Conservation (phyloP, 306 rosid species). For the Acacia confusa region DNA sequence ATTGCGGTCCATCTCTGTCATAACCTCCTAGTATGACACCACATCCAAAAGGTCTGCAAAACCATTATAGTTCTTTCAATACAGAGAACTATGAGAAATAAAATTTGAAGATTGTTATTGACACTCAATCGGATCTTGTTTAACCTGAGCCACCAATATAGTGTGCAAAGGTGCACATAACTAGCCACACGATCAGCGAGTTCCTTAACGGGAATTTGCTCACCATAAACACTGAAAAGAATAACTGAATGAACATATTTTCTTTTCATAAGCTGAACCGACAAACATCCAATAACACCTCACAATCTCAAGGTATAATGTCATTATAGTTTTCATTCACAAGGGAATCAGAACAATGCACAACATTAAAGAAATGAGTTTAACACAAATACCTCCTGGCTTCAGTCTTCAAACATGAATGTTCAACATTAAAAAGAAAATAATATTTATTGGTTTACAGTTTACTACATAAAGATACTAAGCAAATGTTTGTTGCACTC, state of each 20-base stretch:
- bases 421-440: background rate
- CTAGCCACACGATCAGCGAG: conserved; percentile 97
- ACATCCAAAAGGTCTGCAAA: conserved; percentile 94
- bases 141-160: conserved; percentile 99
- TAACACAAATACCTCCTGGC: background rate
- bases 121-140: conserved; percentile 15
- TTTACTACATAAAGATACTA: background rate
- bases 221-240: conserved; percentile 76
- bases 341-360: conserved; percentile 9
- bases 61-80: conserved; percentile 22
- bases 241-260: conserved; percentile 23
- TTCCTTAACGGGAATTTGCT: conserved; percentile 87
- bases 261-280: conserved; percentile 4
- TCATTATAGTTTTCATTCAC: conserved; percentile 4
- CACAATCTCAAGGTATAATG: background rate
- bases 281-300: conserved; percentile 25
- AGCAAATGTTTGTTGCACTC: background rate
- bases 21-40: conserved; percentile 97
- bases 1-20: conserved; percentile 97
- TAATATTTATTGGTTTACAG: background rate
- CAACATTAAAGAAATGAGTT: background rate
- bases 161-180: conserved; percentile 95
- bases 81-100: conserved; percentile 25
- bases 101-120: conserved; percentile 24
- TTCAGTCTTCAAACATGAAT: background rate